Percentiles rank a stretch among this genome's conserved stretches.
Conservation (phyloP, 73 alveolate species). For the Paramecium tetraurelia region DNA sequence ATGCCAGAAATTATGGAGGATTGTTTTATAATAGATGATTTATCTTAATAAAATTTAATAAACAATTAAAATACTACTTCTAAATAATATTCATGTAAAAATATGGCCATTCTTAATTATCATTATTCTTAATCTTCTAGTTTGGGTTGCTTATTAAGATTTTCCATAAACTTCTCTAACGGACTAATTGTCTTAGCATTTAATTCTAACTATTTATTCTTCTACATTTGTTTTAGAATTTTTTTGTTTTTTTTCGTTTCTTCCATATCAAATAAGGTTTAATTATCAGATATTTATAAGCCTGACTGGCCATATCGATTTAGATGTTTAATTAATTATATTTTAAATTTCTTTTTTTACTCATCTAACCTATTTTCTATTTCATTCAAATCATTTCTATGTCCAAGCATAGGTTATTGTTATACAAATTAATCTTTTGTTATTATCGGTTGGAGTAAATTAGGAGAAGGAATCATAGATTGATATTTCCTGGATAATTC, state of each 20-base stretch:
- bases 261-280: neutral
- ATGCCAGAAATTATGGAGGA: slow-evolving; percentile 39
- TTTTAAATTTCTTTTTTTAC: neutral
- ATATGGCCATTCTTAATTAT: neutral
- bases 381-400: neutral
- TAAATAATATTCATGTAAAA: neutral
- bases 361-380: neutral
- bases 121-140: neutral
- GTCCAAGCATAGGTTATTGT: neutral
- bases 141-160: neutral
- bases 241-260: neutral
- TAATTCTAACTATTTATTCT: neutral
- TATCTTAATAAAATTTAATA: neutral
- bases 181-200: neutral
- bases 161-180: slow-evolving; percentile 4
- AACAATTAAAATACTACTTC: neutral
- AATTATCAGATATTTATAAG: neutral
- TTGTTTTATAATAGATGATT: slow-evolving; percentile 47
- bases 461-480: slow-evolving; percentile 11
- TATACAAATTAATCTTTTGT: neutral
- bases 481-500: neutral
- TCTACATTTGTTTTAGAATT: neutral
- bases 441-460: neutral
- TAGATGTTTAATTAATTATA: neutral
- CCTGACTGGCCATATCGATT: neutral